Evolutionary conservation across 768 basidiomycete species (phyloP), one percentile per base, ranked within the genome.

Genomic region (Leccinum sublutescens): DNA sequence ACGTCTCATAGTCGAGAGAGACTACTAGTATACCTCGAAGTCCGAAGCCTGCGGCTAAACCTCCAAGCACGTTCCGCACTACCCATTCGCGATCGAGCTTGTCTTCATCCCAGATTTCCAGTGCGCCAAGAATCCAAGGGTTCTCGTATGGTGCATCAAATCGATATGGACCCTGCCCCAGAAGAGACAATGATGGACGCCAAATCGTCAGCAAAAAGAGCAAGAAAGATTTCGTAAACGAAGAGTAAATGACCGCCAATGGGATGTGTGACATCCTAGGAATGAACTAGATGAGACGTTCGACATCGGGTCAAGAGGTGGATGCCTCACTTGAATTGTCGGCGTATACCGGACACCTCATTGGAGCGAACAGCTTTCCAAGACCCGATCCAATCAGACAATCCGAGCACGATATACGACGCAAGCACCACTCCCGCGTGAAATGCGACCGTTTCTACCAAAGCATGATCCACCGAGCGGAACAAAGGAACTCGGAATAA

Each of bases 31-130:
- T 65, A 92, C 91, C 89, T 67, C 91, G 83, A 55, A 94, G 71
- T 0, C 91, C 92, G 70, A 93, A 94, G 1, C 92, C 92, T 33
- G 91, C 88, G 11, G 91, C 87, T 84, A 94, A 87, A 0, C 92
- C 92, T 11, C 92, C 92, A 2, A 94, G 76, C 10, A 93, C 78
- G 64, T 94, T 93, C 25, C 92, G 80, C 4, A 93, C 85, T 6
- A 92, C 76, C 92, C 92, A 94, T 66, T 89, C 89, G 7, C 89
- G 82, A 69, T 93, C 89, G 1, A 93, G 73, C 31, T 81, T 83
- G 61, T 87, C 86, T 53, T 91, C 89, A 62, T 89, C 87, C 54
- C 91, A 77, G 3, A 88, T 64, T 58, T 82, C 76, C 49, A 87
- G 77, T 3, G 78, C 77, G n/a, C 68, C 54, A 8, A 73, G 60